A percentile compares a stretch with the other conserved stretches of the same genome.
These are phyloP conservation scores for Dactylellina cionopaga DNA, from an alignment of 2,329 filamentous ascomycete species.

Conservation along the genomic window DNA sequence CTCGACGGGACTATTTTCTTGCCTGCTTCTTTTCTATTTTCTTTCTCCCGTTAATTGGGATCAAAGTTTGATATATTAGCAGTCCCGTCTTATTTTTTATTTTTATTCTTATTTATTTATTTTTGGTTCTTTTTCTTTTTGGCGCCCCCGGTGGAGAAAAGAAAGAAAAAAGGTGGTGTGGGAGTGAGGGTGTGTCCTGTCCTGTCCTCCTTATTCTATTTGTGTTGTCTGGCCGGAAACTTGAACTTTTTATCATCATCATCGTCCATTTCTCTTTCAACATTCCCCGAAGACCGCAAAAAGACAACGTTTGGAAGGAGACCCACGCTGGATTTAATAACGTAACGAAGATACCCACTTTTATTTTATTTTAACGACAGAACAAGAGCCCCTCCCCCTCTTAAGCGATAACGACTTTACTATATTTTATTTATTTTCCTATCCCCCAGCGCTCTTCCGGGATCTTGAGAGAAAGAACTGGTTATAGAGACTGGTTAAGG, in stretches of 20 bases:
- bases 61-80: too few species aligned
- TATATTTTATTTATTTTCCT: constrained; percentile 14
- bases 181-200: not conserved
- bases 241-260: not conserved
- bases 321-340: too few species aligned
- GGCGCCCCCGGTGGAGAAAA: not conserved
- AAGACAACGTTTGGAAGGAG: too few species aligned
- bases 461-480: constrained; percentile 5
- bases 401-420: constrained; percentile 9
- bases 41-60: not conserved
- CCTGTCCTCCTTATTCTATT: not conserved
- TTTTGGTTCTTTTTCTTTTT: constrained; percentile 10
- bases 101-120: constrained; percentile 8
- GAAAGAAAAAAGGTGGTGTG: not conserved
- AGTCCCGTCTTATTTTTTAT: not conserved
- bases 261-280: not conserved
- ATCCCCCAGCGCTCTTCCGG: not conserved
- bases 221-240: constrained; percentile 12
- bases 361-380: too few species aligned
- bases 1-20: not conserved
- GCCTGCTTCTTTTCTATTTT: not conserved
- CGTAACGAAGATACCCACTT: too few species aligned
- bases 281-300: not conserved
- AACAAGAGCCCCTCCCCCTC: constrained; percentile 6
- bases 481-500: constrained; percentile 1